Percentiles rank a stretch among this genome's conserved stretches.
Conservation (phyloP, 1,284 basidiomycete species). For the Coriolopsis trogii region DNA sequence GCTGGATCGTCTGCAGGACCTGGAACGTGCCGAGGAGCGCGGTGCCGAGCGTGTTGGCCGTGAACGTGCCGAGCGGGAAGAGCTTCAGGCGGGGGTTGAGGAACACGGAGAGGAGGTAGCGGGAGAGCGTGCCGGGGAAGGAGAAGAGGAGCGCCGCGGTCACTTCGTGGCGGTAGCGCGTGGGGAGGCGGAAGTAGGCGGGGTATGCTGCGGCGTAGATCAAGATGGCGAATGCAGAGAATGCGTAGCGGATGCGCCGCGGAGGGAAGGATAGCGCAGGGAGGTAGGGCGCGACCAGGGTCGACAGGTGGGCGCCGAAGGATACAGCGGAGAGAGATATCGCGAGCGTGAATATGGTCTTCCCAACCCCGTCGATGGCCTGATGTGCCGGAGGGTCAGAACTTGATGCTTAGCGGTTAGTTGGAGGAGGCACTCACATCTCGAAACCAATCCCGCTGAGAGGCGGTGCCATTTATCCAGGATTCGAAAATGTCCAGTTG, state of each 20-base stretch:
- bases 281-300: constrained; percentile 43
- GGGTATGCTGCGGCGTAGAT: constrained; percentile 72
- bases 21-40: constrained; percentile 74
- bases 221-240: constrained; percentile 54
- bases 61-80: constrained; percentile 88
- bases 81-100: constrained; percentile 69
- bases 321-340: constrained; percentile 68
- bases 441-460: constrained; percentile 69
- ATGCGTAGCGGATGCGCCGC: constrained; percentile 43
- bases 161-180: constrained; percentile 75
- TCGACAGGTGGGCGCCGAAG: constrained; percentile 62
- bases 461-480: constrained; percentile 74
- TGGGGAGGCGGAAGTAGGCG: constrained; percentile 76
- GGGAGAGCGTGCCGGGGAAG: constrained; percentile 86
- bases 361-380: constrained; percentile 87
- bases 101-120: constrained; percentile 76
- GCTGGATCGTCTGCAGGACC: constrained; percentile 63
- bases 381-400: constrained; percentile 37
- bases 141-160: constrained; percentile 90
- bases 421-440: constrained; percentile 59
- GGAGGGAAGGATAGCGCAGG: constrained; percentile 43
- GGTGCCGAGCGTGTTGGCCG: constrained; percentile 85
- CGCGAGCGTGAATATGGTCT: constrained; percentile 78
- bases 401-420: not conserved
- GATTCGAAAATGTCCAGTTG: constrained; percentile 87